Evolutionary conservation across 1,284 basidiomycete species (phyloP), one percentile per base, ranked within the genome.

Genomic region (Hemileia vastatrix): DNA sequence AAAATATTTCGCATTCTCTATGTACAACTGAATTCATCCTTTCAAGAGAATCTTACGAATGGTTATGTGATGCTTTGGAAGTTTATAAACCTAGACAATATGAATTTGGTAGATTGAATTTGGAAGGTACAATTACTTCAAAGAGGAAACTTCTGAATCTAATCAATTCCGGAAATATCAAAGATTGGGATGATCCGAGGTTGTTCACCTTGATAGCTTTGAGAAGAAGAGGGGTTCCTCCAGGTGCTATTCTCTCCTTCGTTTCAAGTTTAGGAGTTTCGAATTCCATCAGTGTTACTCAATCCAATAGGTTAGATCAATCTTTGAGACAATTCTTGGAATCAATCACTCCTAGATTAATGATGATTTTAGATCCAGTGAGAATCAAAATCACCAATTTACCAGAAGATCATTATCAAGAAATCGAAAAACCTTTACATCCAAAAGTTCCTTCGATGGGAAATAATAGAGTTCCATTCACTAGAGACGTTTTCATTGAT

Each of bases 81-180:
- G 73, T 75, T 44, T 75, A 75, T 70, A 74, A 73, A 67, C 73
- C 73, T 6, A 67, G 73, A n/a, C 73, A 75, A 68, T 74, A 69
- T 66, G 73, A 75, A 58, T 75, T 73, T 54, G 73, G 73, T 27
- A 67, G 73, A 11, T 57, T 75, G 31, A 69, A 66, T 55, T 65
- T 75, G 44, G 72, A 75, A 51, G 73, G 73, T 13, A 72, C 73
- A 5, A 68, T 75, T 40, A 72, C 72, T 63, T 71, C 70, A 15
- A 75, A 75, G 68, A 68, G 73, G 44, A 74, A 74, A 67, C 71
- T 75, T 55, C 67, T 71, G 59, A 74, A 74, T 60, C 66, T 75
- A 18, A 71, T 75, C 52, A 65, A 67, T 49, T 70, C 68, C 24
- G 64, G 69, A 4, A 68, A 72, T 56, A 71, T 75, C 15, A 67